Evolutionary conservation across 441 rosid genomes (phyloP), one percentile per base, ranked within the genome.

Genomic region (Brassica hybrid): DNA sequence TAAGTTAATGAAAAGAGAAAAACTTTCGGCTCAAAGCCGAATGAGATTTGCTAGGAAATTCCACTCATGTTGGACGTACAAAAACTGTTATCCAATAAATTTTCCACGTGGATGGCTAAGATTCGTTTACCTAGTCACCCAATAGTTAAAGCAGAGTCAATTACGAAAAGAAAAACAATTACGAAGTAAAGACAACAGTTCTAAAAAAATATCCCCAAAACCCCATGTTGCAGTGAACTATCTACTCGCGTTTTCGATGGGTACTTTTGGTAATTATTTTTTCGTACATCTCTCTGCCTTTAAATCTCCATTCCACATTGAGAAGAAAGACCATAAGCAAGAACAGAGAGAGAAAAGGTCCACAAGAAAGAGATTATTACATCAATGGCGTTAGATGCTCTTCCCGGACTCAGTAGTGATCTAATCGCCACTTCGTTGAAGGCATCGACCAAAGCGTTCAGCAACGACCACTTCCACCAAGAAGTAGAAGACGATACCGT

Each of bases 321-420:
- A 27, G 36, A 21, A 68, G 4, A 61, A 43, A 27, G 50, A 71
- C 52, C 14, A 12, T 11, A 43, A 43, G 52, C 2, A 36, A 27
- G 13, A 17, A 12, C 52, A 36, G 9, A 36, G 14, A 65, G 4
- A 30, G 16, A 36, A 8, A 38, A 63, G 12, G n/a, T 43, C 50
- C 50, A 43, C n/a, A 64, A 43, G 7, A 45, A 19, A 43, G 52
- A 18, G 43, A 30, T 18, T 58, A 73, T 27, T 27, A 27, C 1
- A 25, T 60, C 72, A 56, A 90, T 90, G 95, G 87, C 70, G 13
- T 63, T 79, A 32, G 83, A 75, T 77, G 85, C 75, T 30, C 63
- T 23, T 14, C 6, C 79, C 2, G 82, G 83, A 45, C 69, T 88
- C 70, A 67, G 9, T 21, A 80, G 61, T 54, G 93, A 85, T 62